Base-by-base conservation (phyloP, 805 yeast species). In the Wickerhamomyces hampshirensis region DNA sequence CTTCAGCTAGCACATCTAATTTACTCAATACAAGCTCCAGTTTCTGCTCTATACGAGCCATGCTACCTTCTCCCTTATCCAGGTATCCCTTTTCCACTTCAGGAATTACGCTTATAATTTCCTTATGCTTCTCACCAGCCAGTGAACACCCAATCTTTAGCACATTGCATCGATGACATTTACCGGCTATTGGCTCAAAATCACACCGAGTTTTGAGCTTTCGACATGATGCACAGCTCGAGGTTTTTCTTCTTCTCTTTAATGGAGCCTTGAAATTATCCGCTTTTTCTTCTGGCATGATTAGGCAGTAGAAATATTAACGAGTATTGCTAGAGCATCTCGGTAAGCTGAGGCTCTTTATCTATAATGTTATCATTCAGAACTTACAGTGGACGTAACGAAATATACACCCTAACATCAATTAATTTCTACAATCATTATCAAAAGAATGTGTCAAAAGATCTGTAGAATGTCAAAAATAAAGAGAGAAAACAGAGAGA, bases 151-250 rank as follows among this genome's bases (percentile, higher is more conserved):
- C 64, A 7, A 74, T 47, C 29, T 68, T 54, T 27, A 76, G 47
- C 19, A 74, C 63, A 29, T 56, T 59, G 43, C 84, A 77, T 19
- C 81, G 59, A 38, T 71, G 73, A 45, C 83, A 77, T 43, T 66
- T 66, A 5, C 63, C 65, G 10, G 53, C 49, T 2, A 57, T 47
- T 0, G 66, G 63, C 28, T 70, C 73, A 44, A 64, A 68, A 39
- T 71, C 78, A 51, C 84, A 77, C 39, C 80, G 63, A 2, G 82
- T 76, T 50, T 77, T 77, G 40, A 74, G 62, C 48, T 66, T 71
- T 11, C 81, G 60, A 43, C 84, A 77, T 12, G 65, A 60, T 11
- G 60, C 61, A 51, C 84, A 77, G 53, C 64, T 73, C 26, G 60
- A 65, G 0, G 61, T 63, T 42, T 55, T 68, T 36, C 69, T 56